Base-by-base conservation (phyloP, 495 filamentous ascomycete species). In the Trichoderma reesei region DNA sequence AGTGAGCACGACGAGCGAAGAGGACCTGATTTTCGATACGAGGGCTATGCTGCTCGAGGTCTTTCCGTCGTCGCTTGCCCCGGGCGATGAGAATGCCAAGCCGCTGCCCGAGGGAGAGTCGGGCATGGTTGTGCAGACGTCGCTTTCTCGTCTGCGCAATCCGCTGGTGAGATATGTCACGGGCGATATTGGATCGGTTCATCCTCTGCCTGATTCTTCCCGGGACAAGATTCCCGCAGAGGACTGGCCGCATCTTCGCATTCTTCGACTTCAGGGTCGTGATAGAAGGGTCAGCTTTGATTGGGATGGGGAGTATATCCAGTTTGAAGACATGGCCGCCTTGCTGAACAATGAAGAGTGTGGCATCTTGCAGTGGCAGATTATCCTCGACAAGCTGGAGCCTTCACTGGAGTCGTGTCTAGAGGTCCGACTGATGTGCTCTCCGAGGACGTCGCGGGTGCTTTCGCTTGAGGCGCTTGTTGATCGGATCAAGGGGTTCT, bases 161-260 rank as follows among this genome's bases (percentile, higher is more conserved):
- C 76, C 76, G 0, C 67, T 78, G 3, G 71, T 79, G 11, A 72
- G 76, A 8, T 79, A 76, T 62, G 64, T 71, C 7, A 72, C 70
- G 2, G 76, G 76, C 14, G 76, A 79, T 60, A 42, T 77, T 11
- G 74, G 68, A 5, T 77, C 74, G 3, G 16, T 79, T 9, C 74
- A 75, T 41, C 67, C 64, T 1, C 59, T 73, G 2, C 69, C 70
- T 4, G 64, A 64, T 20, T 5, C 16, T 7, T 60, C 46, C 16
- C 54, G 34, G 10, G 14, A 33, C 7, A 18, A 38, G 3, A 46
- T 73, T 3, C 26, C 69, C 6, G 64, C 65, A 0, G 60, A n/a
- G 0, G 62, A 69, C 41, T 67, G 71, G 20, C 41, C 13, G 2
- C 37, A 61, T 46, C 33, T 67, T 5, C 67, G 66, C 8, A 41